Evolutionary conservation across 495 filamentous ascomycete species (phyloP).

Genomic region (Parathielavia appendiculata): DNA sequence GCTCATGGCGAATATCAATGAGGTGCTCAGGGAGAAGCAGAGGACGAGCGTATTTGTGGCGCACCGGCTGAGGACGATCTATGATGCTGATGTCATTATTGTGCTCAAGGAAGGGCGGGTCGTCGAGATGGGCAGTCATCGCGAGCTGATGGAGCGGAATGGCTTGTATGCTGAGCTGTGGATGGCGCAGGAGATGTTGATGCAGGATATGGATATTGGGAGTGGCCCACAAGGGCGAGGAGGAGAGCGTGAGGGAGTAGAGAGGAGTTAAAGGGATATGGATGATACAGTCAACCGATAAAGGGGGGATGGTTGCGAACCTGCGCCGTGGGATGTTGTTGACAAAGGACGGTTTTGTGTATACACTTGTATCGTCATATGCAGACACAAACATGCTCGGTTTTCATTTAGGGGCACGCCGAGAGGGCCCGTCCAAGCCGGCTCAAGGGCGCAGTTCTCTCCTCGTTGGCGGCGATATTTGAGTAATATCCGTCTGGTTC

Average conservation of each 20-base stretch:
- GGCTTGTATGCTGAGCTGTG: constrained; percentile 89
- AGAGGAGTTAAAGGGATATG: not conserved
- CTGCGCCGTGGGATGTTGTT: no score
- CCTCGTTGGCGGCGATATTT: no score
- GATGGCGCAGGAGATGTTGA: constrained; percentile 45
- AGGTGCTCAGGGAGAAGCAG: constrained; percentile 80
- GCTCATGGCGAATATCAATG: constrained; percentile 87
- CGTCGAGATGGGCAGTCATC: constrained; percentile 81
- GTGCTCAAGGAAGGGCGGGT: constrained; percentile 80
- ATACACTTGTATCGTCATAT: no score
- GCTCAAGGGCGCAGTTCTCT: no score
- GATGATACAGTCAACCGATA: no score
- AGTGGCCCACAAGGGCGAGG: not conserved
- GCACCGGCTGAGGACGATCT: constrained; percentile 87
- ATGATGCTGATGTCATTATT: constrained; percentile 89
- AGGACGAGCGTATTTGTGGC: constrained; percentile 93
- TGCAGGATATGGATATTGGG: constrained; percentile 2
- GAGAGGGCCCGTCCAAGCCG: no score
- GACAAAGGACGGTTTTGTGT: no score
- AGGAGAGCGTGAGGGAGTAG: not conserved
- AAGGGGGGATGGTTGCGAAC: no score
- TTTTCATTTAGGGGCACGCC: no score
- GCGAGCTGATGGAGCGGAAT: constrained; percentile 67
- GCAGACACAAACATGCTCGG: no score
- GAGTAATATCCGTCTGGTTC: no score